A percentile compares a stretch with the other conserved stretches of the same genome.
These are phyloP conservation scores for Fonsecaea multimorphosa DNA, from an alignment of 2,329 filamentous ascomycete genomes.

Conservation along the genomic window DNA sequence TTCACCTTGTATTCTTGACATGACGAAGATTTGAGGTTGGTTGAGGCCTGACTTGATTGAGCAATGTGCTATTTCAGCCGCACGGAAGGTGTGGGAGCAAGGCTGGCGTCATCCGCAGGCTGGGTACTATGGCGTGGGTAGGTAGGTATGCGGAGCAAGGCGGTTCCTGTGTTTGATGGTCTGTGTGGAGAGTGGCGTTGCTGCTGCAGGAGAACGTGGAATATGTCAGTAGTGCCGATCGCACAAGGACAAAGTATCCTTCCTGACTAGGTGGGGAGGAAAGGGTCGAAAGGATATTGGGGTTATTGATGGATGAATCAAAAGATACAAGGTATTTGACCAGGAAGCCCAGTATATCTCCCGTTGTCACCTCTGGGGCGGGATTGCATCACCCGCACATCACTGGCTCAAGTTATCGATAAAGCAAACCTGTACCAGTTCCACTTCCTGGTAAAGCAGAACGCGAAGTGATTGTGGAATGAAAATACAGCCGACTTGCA, in stretches of 20 bases:
- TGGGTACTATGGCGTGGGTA: slow-evolving; percentile 1
- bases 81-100: background rate
- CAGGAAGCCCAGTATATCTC: slow-evolving; percentile 14
- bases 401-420: slow-evolving; percentile 7
- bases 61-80: slow-evolving; percentile 1
- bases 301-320: slow-evolving; percentile 8
- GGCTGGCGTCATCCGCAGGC: slow-evolving; percentile 29
- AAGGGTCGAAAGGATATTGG: background rate
- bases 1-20: slow-evolving; percentile 58
- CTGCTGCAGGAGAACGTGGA: background rate
- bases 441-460: background rate
- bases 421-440: background rate
- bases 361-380: slow-evolving; percentile 8
- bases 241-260: background rate
- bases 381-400: slow-evolving; percentile 17
- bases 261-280: background rate
- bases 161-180: background rate
- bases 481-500: background rate
- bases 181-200: slow-evolving; percentile 9
- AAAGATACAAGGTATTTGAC: background rate
- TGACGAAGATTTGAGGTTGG: slow-evolving; percentile 1
- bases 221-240: background rate
- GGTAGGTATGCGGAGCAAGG: slow-evolving; percentile 2
- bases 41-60: background rate
- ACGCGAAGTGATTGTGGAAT: background rate